These are phyloP conservation scores for Ascochyta fabae DNA, from an alignment of 2,329 filamentous ascomycete genomes.

Conservation along the genomic window DNA sequence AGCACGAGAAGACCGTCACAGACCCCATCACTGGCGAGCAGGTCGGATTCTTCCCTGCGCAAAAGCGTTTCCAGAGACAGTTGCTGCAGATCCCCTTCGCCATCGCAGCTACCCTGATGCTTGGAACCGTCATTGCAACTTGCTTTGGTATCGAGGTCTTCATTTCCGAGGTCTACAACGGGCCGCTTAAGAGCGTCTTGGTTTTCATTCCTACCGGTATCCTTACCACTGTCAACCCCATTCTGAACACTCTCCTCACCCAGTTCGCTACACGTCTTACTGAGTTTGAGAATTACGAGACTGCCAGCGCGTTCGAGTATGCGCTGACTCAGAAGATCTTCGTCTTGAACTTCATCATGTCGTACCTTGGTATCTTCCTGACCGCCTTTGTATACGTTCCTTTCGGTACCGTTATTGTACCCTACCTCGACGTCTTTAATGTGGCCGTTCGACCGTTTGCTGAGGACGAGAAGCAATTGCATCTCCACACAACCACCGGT, in stretches of 20 bases:
- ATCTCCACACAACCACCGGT: slow-evolving; percentile 53
- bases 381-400: slow-evolving; percentile 95
- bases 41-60: slow-evolving; percentile 75
- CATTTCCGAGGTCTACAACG: slow-evolving; percentile 90
- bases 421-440: slow-evolving; percentile 83
- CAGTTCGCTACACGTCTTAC: slow-evolving; percentile 78
- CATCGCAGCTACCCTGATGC: slow-evolving; percentile 70
- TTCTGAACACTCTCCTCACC: slow-evolving; percentile 77
- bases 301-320: slow-evolving; percentile 79
- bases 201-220: slow-evolving; percentile 88
- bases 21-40: slow-evolving; percentile 85
- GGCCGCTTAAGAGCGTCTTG: slow-evolving; percentile 83
- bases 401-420: slow-evolving; percentile 82
- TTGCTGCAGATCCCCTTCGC: slow-evolving; percentile 86
- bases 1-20: slow-evolving; percentile 75
- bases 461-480: slow-evolving; percentile 74
- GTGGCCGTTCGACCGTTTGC: slow-evolving; percentile 76
- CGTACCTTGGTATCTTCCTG: slow-evolving; percentile 83
- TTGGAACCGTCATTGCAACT: slow-evolving; percentile 82
- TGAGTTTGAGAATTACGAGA: slow-evolving; percentile 90
- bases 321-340: slow-evolving; percentile 93
- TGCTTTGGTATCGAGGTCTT: slow-evolving; percentile 96
- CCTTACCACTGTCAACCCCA: slow-evolving; percentile 80
- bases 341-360: slow-evolving; percentile 94
- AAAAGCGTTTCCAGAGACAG: slow-evolving; percentile 77